phyloP scores from a whole-genome alignment of 305 asterid genomes.

The Galium porrigens region DNA sequence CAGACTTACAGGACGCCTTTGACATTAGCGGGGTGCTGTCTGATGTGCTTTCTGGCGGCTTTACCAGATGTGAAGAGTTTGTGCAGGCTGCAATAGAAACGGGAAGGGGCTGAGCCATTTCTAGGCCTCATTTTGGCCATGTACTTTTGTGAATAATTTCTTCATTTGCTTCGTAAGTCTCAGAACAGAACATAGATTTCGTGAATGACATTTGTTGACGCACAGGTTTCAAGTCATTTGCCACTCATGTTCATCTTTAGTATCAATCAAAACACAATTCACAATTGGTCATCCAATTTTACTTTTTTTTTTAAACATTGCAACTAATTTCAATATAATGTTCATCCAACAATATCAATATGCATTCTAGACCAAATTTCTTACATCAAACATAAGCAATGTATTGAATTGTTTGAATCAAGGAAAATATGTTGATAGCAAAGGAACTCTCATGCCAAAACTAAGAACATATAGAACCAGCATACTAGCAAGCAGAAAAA shows the following conservation, averaged over 20 bases:
- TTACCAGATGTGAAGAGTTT: conserved; percentile 56
- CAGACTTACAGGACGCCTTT: conserved; percentile 76
- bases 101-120: conserved; percentile 34
- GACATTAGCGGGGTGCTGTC: conserved; percentile 62
- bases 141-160: background rate
- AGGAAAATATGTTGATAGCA: too few relatives aligned
- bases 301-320: too few relatives aligned
- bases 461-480: too few relatives aligned
- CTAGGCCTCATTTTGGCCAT: background rate
- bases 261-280: background rate
- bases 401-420: too few relatives aligned
- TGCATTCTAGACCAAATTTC: too few relatives aligned
- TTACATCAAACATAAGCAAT: too few relatives aligned
- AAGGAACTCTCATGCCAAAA: too few relatives aligned
- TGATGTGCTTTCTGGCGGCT: conserved; percentile 53
- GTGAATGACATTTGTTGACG: background rate
- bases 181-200: background rate
- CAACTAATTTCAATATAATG: too few relatives aligned
- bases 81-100: conserved; percentile 57
- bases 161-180: background rate
- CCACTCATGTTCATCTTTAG: background rate
- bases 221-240: too few relatives aligned
- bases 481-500: too few relatives aligned
- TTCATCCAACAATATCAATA: too few relatives aligned
- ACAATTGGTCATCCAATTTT: too few relatives aligned